These are phyloP conservation scores for Hanseniaspora hatyaiensis DNA, from an alignment of 805 yeast species.

Conservation along the genomic window DNA sequence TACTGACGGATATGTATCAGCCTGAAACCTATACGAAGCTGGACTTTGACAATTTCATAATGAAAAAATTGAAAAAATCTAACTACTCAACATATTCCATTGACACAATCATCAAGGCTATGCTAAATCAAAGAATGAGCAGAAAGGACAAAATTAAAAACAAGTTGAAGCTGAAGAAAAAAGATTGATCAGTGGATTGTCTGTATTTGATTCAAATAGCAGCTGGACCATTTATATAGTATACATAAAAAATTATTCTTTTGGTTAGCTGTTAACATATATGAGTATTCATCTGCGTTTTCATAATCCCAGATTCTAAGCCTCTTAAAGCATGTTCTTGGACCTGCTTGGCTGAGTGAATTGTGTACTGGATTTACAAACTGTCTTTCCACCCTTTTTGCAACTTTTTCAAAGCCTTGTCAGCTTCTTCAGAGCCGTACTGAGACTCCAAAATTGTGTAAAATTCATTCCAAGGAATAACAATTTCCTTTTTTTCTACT, in stretches of 20 bases:
- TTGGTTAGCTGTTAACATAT: no score
- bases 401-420: conserved; percentile 28
- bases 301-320: no score
- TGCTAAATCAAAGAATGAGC: conserved; percentile 10
- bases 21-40: conserved; percentile 1
- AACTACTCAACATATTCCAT: background rate
- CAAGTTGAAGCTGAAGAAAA: conserved; percentile 9
- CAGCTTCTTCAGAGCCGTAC: conserved; percentile 25
- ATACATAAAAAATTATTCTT: no score
- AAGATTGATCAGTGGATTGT: background rate
- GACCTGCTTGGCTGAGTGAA: no score
- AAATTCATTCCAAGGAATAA: conserved; percentile 39
- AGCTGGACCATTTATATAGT: no score
- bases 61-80: conserved; percentile 4
- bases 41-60: conserved; percentile 9
- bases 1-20: conserved; percentile 1
- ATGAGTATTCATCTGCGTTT: no score
- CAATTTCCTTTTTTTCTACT: conserved; percentile 10
- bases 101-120: background rate
- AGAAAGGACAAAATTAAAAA: background rate
- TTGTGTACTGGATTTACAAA: conserved; percentile 16
- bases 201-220: no score
- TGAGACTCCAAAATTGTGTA: conserved; percentile 29
- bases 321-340: no score
- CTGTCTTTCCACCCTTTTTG: conserved; percentile 32